Evolutionary conservation across 257 asterid genomes (phyloP).

Genomic region (Forsythia viridissima): DNA sequence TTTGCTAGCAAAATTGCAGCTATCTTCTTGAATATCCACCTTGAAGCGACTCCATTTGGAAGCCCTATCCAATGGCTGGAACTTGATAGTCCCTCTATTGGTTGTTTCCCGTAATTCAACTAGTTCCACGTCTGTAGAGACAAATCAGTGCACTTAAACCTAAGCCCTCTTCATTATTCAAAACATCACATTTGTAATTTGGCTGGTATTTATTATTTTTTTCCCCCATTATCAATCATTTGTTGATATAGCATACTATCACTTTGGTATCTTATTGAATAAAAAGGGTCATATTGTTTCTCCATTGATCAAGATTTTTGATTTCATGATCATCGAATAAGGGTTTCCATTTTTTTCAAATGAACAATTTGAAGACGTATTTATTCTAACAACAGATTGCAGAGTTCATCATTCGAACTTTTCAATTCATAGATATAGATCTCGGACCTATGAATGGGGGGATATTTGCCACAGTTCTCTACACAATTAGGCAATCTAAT

Average conservation of each 20-base stretch:
- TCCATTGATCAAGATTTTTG: too few species aligned
- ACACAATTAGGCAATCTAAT: background rate
- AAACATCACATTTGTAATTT: background rate
- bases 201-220: background rate
- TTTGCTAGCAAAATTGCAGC: conserved; percentile 2
- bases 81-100: background rate
- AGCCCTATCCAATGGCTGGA: conserved; percentile 13
- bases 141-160: background rate
- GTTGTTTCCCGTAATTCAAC: background rate
- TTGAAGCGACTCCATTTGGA: conserved; percentile 25
- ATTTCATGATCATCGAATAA: too few species aligned
- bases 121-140: conserved; percentile 2
- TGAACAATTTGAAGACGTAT: too few species aligned
- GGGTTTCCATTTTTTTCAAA: too few species aligned
- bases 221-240: background rate
- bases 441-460: too few species aligned
- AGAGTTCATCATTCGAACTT: too few species aligned
- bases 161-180: background rate
- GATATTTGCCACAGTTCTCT: background rate
- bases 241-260: background rate
- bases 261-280: too few species aligned
- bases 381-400: too few species aligned
- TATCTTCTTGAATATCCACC: conserved; percentile 27
- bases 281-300: too few species aligned
- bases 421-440: too few species aligned